Base-by-base conservation (phyloP, 352 stramenopile genomes). In the Phytophthora constricta region DNA sequence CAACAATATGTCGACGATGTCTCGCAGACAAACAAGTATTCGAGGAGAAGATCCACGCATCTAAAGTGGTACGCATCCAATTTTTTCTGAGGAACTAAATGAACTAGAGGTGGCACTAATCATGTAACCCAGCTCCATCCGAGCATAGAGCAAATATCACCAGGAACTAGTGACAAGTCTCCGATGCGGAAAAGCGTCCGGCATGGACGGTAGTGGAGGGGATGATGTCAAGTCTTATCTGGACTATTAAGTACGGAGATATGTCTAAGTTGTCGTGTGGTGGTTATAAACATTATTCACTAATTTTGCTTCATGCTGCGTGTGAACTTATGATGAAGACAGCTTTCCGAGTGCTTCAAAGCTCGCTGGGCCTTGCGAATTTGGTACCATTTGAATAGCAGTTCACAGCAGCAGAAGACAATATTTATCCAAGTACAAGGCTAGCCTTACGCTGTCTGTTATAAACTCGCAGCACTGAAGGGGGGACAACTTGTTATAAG, bases 371-470 rank as follows among this genome's bases (percentile, higher is more conserved):
- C 0, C 64, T 58, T 31, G 33, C 54, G 14, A 53, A 73, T 5
- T 10, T 87, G 11, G 39, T 54, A 2, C 45, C 62, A 3, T 90
- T 91, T 33, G 72, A 86, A n/a, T 34, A 72, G 9, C 55, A 74
- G 26, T 92, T 92, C 48, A 70, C 77, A 5, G 55, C 68, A 13
- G 84, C 74, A 0, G 85, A 93, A 45, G 74, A 91, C 76, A 88
- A 46, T 58, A 92, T 3, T 58, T 93, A 1, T 87, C 82, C 5
- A 88, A 87, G 57, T 89, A 93, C 63, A 82, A 84, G 37, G 69
- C 77, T 17, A 85, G 77, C 11, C 34, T 82, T 17, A 60, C 71
- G n/a, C 58, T 93, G 2, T 59, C 84, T 11, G 83, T 87, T 20
- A 79, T 92, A 66, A n/a, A n/a, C n/a, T n/a, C n/a, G n/a, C n/a